These are phyloP conservation scores for Raphanus hybrid DNA, from an alignment of 441 rosid species.

Conservation along the genomic window DNA sequence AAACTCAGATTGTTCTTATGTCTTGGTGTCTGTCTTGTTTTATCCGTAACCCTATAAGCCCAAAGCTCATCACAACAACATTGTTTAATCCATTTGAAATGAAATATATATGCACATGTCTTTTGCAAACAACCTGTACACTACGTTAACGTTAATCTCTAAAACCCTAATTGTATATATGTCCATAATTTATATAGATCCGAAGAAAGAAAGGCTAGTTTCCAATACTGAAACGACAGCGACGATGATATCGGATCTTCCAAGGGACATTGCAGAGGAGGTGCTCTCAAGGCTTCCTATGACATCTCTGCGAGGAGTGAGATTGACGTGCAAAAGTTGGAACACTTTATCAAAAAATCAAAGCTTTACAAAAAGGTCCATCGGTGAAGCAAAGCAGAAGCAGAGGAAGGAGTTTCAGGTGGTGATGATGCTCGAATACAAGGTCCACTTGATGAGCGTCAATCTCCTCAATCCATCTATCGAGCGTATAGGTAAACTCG, in stretches of 20 bases:
- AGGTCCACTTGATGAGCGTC: neutral
- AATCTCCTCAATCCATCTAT: conserved; percentile 1
- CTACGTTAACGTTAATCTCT: too few relatives aligned
- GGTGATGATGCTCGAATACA: neutral
- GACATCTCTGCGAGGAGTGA: neutral
- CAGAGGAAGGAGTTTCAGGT: neutral
- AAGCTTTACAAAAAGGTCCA: neutral
- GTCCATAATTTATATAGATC: too few relatives aligned
- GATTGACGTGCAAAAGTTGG: neutral
- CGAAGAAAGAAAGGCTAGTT: too few relatives aligned
- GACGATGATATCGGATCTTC: neutral
- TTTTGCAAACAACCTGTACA: too few relatives aligned
- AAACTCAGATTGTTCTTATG: too few relatives aligned
- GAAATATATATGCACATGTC: too few relatives aligned
- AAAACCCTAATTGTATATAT: too few relatives aligned
- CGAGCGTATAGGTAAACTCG: conserved; percentile 12
- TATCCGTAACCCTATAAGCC: too few relatives aligned
- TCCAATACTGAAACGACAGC: neutral
- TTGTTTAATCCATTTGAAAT: too few relatives aligned
- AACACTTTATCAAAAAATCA: neutral
- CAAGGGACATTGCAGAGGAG: conserved; percentile 2
- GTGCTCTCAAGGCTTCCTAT: conserved; percentile 1
- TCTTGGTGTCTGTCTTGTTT: too few relatives aligned
- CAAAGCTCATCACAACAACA: too few relatives aligned
- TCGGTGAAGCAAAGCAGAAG: neutral